These are phyloP conservation scores for Pichia sp. DNA, from an alignment of 1,139 yeast species.

Conservation along the genomic window DNA sequence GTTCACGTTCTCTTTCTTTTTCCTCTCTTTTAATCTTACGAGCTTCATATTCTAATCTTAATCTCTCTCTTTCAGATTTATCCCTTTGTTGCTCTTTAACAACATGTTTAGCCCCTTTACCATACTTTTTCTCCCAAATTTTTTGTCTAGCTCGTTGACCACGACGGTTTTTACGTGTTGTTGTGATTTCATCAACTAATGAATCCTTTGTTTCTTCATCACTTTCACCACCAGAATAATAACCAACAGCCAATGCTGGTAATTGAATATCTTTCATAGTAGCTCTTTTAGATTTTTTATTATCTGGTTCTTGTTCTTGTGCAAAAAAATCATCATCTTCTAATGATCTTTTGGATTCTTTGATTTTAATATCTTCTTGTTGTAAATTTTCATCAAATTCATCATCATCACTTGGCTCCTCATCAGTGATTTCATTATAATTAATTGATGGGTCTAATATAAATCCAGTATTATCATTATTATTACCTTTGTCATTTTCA, in stretches of 20 bases:
- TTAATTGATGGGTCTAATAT: constrained; percentile 38
- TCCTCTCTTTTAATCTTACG: constrained; percentile 62
- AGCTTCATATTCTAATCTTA: constrained; percentile 63
- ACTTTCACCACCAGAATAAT: constrained; percentile 69
- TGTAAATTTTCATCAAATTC: constrained; percentile 10
- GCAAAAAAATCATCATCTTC: constrained; percentile 39
- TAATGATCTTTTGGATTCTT: constrained; percentile 19
- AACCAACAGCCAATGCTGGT: constrained; percentile 73
- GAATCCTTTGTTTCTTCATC: constrained; percentile 44
- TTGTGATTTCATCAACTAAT: constrained; percentile 50
- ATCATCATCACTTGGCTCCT: constrained; percentile 32
- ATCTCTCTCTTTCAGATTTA: constrained; percentile 49
- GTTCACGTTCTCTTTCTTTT: constrained; percentile 32
- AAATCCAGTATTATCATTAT: constrained; percentile 1
- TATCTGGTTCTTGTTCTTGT: constrained; percentile 22
- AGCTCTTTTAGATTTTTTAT: constrained; percentile 13
- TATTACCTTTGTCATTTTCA: too few relatives aligned
- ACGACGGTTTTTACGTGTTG: constrained; percentile 72
- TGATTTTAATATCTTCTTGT: constrained; percentile 19
- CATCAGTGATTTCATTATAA: constrained; percentile 59
- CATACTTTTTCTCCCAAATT: constrained; percentile 91
- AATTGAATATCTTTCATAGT: constrained; percentile 35
- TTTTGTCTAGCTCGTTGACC: constrained; percentile 97
- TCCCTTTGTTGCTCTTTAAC: constrained; percentile 51
- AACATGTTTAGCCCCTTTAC: constrained; percentile 77